These are phyloP conservation scores for Achaetomium macrosporum DNA, from an alignment of 2,329 filamentous ascomycete species.

Conservation along the genomic window DNA sequence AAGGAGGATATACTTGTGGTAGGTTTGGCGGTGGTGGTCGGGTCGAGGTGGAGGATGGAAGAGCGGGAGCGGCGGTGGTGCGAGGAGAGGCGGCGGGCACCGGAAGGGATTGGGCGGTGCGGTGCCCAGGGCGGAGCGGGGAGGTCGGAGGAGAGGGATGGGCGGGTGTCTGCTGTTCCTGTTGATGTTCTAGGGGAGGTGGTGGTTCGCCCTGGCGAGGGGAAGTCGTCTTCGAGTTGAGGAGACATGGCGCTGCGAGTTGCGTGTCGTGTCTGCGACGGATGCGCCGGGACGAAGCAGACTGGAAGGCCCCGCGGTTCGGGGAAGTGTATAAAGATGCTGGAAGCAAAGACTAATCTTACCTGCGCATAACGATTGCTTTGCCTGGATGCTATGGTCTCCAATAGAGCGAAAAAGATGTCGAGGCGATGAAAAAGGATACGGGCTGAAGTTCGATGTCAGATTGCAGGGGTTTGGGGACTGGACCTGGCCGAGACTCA, in stretches of 20 bases:
- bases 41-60: neutral
- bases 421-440: neutral
- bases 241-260: neutral
- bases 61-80: neutral
- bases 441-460: neutral
- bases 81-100: constrained; percentile 14
- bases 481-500: constrained; percentile 4
- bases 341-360: neutral
- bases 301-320: neutral
- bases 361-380: constrained; percentile 7
- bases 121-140: constrained; percentile 1
- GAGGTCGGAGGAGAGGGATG: neutral
- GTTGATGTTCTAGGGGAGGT: neutral
- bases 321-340: neutral
- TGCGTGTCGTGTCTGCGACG: neutral
- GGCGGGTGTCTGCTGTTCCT: neutral
- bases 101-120: constrained; percentile 8
- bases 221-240: neutral
- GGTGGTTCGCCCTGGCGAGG: neutral
- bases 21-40: neutral
- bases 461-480: neutral
- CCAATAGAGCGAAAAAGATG: no score
- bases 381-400: neutral
- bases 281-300: neutral
- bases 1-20: neutral